Base-by-base conservation (phyloP, 495 filamentous ascomycete genomes). In the Xylaria scruposa region DNA sequence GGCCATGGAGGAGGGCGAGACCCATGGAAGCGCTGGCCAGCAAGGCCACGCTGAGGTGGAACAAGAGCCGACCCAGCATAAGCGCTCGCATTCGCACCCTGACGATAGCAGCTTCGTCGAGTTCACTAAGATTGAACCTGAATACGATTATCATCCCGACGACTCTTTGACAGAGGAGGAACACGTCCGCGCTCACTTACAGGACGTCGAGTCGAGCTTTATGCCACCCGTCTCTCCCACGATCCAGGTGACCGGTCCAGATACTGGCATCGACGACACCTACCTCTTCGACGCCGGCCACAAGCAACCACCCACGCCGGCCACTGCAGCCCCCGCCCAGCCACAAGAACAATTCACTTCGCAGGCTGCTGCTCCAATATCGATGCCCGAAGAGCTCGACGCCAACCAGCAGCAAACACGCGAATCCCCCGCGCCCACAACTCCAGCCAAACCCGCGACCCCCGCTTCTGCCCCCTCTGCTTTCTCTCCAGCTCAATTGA, bases 141-240 rank as follows among this genome's bases (percentile, higher is more conserved):
- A 78, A 15, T 75, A 78, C 24, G 76, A 76, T 69, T 70, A 78
- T 70, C 73, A 75, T 44, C 75, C 79, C 59, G 84, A 86, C 59
- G 84, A 86, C 58, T 83, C 85, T 3, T 71, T 85, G 44, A 82
- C 83, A 67, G 85, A 86, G 59, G 77, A 78, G 53, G 79, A 81
- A n/a, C 79, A 80, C 44, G 81, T 85, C 17, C 80, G 81, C 40
- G 81, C 82, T 68, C 91, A 92, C 78, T 78, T 97, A 70, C 91
- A 93, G 83, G 94, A 97, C 77, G 88, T 96, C 70, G 94, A 97
- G 78, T 97, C 94, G 9, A 97, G 93, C 76, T 97, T 97, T 73
- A 65, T 94, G 49, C 85, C 86, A 33, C 86, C 87, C 58, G 74
- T 84, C 59, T 88, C 88, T 54, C 87, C 84, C 36, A 71, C 62